Conservation (phyloP, 306 rosid species). For the Pterocarpus santalinus region DNA sequence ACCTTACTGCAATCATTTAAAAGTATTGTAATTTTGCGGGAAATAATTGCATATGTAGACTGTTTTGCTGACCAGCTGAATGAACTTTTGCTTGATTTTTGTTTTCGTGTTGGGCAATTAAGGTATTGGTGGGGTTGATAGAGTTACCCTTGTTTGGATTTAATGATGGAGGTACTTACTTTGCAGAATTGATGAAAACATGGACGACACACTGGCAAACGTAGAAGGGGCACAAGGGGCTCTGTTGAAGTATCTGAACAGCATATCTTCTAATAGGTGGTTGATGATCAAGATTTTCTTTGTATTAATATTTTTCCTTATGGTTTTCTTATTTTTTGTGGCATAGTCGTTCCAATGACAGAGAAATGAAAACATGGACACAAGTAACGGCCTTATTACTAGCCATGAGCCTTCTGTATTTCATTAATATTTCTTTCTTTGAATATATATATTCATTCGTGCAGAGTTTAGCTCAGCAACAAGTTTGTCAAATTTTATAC, state of each 20-base stretch:
- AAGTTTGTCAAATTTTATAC: conserved; percentile 51
- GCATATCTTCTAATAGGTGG: conserved; percentile 99
- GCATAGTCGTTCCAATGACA: conserved; percentile 65
- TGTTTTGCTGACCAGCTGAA: conserved; percentile 24
- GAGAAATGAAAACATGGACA: conserved; percentile 52
- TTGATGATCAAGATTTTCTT: conserved; percentile 99
- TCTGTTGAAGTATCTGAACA: conserved; percentile 89
- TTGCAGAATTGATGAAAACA: conserved; percentile 95
- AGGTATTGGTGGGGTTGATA: conserved; percentile 38
- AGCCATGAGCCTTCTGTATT: conserved; percentile 50
- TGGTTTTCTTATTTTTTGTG: conserved; percentile 98
- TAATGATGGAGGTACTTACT: conserved; percentile 15
- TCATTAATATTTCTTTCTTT: conserved; percentile 40
- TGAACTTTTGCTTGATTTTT: conserved; percentile 20
- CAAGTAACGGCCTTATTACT: conserved; percentile 41
- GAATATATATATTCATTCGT: conserved; percentile 39
- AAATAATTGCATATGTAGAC: background rate
- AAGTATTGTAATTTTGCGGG: conserved; percentile 26
- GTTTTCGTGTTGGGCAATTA: conserved; percentile 35
- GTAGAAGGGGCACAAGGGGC: conserved; percentile 98
- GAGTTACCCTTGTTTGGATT: background rate
- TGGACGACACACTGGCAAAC: conserved; percentile 90
- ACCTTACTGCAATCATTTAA: conserved; percentile 27
- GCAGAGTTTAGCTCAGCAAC: conserved; percentile 42
- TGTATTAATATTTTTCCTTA: conserved; percentile 92